These are phyloP conservation scores for Trichodelitschia bisporula DNA, from an alignment of 495 filamentous ascomycete species.

Conservation along the genomic window DNA sequence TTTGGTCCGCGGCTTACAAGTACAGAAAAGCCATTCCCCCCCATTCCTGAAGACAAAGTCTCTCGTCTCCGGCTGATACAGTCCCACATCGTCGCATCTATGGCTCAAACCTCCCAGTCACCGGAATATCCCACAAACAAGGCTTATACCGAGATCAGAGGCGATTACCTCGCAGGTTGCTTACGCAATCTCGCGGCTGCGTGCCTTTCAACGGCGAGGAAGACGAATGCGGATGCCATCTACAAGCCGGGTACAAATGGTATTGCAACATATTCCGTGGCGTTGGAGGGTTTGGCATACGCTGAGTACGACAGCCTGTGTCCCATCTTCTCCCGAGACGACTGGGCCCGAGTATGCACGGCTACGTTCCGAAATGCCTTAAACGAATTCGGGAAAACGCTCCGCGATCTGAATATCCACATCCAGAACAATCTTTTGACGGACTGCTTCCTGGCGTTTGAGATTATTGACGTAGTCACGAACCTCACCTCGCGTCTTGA, in stretches of 20 bases:
- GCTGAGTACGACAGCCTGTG: conserved; percentile 78
- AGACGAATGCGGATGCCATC: conserved; percentile 49
- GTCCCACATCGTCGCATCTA: conserved; percentile 27
- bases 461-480: conserved; percentile 83
- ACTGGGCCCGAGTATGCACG: conserved; percentile 55
- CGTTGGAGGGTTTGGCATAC: conserved; percentile 61
- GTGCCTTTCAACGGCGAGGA: conserved; percentile 68
- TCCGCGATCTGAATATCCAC: conserved; percentile 73
- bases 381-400: conserved; percentile 57
- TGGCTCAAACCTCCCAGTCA: conserved; percentile 22
- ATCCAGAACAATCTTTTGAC: conserved; percentile 68
- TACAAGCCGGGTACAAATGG: conserved; percentile 86
- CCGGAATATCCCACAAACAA: conserved; percentile 34
- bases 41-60: conserved; percentile 28
- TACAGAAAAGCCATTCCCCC: conserved; percentile 41
- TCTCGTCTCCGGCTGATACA: conserved; percentile 34
- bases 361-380: conserved; percentile 53
- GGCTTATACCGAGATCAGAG: conserved; percentile 66
- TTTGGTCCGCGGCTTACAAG: neutral
- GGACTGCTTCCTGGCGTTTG: conserved; percentile 89
- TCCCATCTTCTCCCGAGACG: conserved; percentile 56
- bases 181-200: conserved; percentile 69
- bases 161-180: conserved; percentile 56
- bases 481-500: conserved; percentile 58
- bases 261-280: conserved; percentile 70